Percentiles rank a stretch among this genome's conserved stretches.
These are phyloP conservation scores for Trifolium pratense DNA, from an alignment of 306 rosid species.

Conservation along the genomic window DNA sequence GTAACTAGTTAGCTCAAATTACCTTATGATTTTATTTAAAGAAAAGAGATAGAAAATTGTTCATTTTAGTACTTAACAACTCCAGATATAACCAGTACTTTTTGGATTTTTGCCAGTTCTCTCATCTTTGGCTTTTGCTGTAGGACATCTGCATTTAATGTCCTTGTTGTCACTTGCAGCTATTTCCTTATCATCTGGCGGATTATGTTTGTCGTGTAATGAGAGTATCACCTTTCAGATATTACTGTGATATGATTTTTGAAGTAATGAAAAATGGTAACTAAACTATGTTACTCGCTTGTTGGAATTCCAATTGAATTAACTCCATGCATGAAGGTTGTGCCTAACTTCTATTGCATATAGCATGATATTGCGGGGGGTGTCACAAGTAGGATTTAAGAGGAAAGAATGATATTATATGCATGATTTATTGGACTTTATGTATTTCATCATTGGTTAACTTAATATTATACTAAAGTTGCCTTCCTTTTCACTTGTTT, in stretches of 20 bases:
- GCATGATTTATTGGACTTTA: neutral
- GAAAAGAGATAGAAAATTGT: neutral
- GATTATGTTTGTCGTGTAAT: constrained; percentile 89
- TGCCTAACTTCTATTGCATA: constrained; percentile 34
- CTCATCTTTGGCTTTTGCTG: constrained; percentile 35
- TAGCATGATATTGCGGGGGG: constrained; percentile 10
- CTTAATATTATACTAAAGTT: constrained; percentile 10
- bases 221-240: constrained; percentile 94
- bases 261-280: constrained; percentile 97
- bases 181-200: constrained; percentile 91
- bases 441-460: constrained; percentile 15
- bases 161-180: constrained; percentile 67
- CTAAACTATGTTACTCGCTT: constrained; percentile 33
- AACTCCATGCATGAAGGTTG: constrained; percentile 23
- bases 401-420: too few relatives aligned
- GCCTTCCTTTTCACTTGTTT: constrained; percentile 26
- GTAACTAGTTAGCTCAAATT: neutral
- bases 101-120: neutral
- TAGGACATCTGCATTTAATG: constrained; percentile 44
- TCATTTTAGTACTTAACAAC: constrained; percentile 27
- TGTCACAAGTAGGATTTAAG: too few relatives aligned
- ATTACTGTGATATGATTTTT: constrained; percentile 92
- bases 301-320: constrained; percentile 41
- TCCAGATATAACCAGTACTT: constrained; percentile 13
- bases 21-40: constrained; percentile 2